Percentiles rank a stretch among this genome's conserved stretches.
Evolutionary conservation across 169 alveolate genomes (phyloP).

Genomic region (Plasmodium ovale): DNA sequence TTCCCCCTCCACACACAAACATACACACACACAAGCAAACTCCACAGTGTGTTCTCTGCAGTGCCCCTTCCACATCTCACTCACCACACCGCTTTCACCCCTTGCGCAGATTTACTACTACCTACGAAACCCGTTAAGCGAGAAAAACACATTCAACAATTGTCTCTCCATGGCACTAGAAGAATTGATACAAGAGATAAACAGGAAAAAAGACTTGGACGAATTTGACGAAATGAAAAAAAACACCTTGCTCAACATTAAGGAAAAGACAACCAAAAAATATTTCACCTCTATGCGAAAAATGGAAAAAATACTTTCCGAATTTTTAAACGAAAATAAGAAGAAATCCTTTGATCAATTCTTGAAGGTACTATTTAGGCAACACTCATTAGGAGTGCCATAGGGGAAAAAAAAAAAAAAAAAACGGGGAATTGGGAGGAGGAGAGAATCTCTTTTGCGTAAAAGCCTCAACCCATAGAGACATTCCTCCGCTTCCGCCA

Average conservation of each 20-base stretch:
- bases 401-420: too few relatives aligned
- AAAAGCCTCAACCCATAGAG: too few relatives aligned
- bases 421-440: too few relatives aligned
- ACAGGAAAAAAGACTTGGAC: slow-evolving; percentile 27
- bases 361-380: slow-evolving; percentile 64
- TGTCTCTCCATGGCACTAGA: slow-evolving; percentile 73
- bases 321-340: slow-evolving; percentile 65
- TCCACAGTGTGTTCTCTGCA: too few relatives aligned
- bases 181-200: slow-evolving; percentile 49
- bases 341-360: slow-evolving; percentile 58
- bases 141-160: slow-evolving; percentile 37
- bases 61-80: not conserved
- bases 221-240: slow-evolving; percentile 67
- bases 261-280: slow-evolving; percentile 54
- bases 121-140: slow-evolving; percentile 42
- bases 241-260: slow-evolving; percentile 23
- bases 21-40: not conserved
- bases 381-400: too few relatives aligned
- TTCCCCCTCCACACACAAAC: not conserved
- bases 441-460: too few relatives aligned
- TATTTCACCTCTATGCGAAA: slow-evolving; percentile 54
- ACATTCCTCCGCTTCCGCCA: too few relatives aligned
- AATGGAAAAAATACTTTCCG: slow-evolving; percentile 55
- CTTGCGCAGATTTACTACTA: slow-evolving; percentile 39
- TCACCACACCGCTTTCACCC: not conserved